Conservation (phyloP, 176 grass and related monocot genomes). For the Saccharum spontaneum region DNA sequence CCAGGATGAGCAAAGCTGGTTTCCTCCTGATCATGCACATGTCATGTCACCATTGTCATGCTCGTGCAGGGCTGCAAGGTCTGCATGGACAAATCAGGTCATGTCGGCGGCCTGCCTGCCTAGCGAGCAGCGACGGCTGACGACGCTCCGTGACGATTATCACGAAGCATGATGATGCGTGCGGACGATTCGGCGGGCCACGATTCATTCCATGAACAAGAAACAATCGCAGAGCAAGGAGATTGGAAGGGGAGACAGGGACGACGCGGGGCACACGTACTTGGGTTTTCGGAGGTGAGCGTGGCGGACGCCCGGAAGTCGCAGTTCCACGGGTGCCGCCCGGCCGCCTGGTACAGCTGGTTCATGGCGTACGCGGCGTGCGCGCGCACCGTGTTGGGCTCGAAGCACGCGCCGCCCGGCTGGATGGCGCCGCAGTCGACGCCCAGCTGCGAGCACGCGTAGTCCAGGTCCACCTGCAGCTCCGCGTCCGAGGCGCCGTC, state of each 20-base stretch:
- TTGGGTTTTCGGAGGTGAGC: slow-evolving; percentile 72
- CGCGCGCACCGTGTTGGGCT: slow-evolving; percentile 80
- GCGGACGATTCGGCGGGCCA: not conserved
- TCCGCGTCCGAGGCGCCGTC: slow-evolving; percentile 54
- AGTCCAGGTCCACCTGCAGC: slow-evolving; percentile 82
- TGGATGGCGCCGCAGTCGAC: slow-evolving; percentile 89
- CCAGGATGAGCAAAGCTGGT: not conserved
- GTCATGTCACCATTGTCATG: not conserved
- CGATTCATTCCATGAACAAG: not conserved
- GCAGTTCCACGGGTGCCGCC: slow-evolving; percentile 69
- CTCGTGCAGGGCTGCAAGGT: not conserved
- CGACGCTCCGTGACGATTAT: not conserved
- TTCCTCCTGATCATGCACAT: slow-evolving; percentile 10
- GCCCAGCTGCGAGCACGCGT: slow-evolving; percentile 66
- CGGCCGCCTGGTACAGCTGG: slow-evolving; percentile 80
- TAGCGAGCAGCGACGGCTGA: not conserved
- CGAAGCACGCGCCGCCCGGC: slow-evolving; percentile 71
- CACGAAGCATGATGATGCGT: not conserved
- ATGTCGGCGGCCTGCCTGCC: not conserved
- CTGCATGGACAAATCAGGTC: not conserved
- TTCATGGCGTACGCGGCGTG: slow-evolving; percentile 98
- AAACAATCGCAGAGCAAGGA: not conserved
- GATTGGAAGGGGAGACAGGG: not conserved
- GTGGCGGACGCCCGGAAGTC: slow-evolving; percentile 76
- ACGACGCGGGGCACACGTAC: slow-evolving; percentile 34